These are phyloP conservation scores for Malassezia arunalokei DNA, from an alignment of 1,284 basidiomycete genomes.

Conservation along the genomic window DNA sequence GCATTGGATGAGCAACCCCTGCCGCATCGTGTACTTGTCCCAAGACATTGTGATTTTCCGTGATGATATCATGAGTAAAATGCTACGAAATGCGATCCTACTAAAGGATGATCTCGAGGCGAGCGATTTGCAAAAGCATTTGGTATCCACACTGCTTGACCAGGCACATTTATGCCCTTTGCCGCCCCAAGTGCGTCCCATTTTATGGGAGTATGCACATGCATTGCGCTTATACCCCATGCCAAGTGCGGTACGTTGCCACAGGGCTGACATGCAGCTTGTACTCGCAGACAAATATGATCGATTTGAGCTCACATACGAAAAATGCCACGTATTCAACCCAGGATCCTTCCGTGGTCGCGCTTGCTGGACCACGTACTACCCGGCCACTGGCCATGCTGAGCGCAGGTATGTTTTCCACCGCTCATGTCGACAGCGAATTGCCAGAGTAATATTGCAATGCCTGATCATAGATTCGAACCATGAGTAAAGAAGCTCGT, in stretches of 20 bases:
- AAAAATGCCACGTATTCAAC: conserved; percentile 96
- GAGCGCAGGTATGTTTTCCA: conserved; percentile 30
- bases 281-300: conserved; percentile 96
- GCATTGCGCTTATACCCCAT: conserved; percentile 83
- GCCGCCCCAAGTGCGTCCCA: conserved; percentile 64
- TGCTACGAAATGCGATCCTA: conserved; percentile 62
- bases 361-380: conserved; percentile 44
- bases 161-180: conserved; percentile 64
- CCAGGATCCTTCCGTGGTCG: conserved; percentile 55
- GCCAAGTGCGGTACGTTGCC: conserved; percentile 64
- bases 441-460: neutral
- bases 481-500: neutral
- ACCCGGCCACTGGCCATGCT: conserved; percentile 38
- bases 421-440: neutral
- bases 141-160: conserved; percentile 45
- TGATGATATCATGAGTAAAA: conserved; percentile 83
- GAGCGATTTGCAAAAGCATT: conserved; percentile 32
- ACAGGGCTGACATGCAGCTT: conserved; percentile 51
- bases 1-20: conserved; percentile 74
- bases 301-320: conserved; percentile 88
- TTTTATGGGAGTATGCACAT: conserved; percentile 82
- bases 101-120: conserved; percentile 30
- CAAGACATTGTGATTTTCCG: conserved; percentile 91
- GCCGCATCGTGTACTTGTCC: conserved; percentile 83
- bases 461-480: neutral